Base-by-base conservation (phyloP, 2,329 filamentous ascomycete genomes). In the Verticillium zaregamsianum region DNA sequence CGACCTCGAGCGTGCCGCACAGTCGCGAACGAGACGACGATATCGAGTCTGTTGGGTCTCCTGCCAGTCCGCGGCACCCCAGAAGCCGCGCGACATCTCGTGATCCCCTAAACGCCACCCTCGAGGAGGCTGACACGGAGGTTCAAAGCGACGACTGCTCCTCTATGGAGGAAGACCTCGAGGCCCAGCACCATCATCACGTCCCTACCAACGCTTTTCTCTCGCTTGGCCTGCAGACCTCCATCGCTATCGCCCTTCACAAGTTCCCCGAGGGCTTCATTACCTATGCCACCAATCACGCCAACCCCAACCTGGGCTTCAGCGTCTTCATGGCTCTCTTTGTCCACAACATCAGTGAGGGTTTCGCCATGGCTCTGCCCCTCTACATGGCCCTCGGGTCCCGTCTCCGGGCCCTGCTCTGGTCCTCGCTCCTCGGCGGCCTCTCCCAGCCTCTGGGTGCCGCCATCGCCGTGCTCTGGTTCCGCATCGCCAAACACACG, bases 271-370 rank as follows among this genome's bases (percentile, higher is more conserved):
- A 90, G 70, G 87, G 87, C 25, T 90, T 90, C 73, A 89, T 99
- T 68, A 98, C 94, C 1, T 99, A 96, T 73, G 94, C 95, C 11
- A 97, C 95, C 11, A 99, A 98, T 75, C 95, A 99, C 72, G 94
- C 93, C 14, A 98, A 93, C 73, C 93, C 95, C 0, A 82, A 85
- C 0, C 86, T 99, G 0, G 95, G 95, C 23, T 87, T 97, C 75
- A 90, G 91, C 59, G 92, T 99, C 60, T 99, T 99, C 77, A 86
- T 98, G 74, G 94, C 95, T 0, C 84, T 99, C 8, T 97, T 97
- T 72, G 94, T 99, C 63, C 95, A 99, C 82, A 99, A 98, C 77
- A 96, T 99, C 70, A 93, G 92, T 32, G 95, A 99, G 78, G 95
- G 95, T 2, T 98, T 98, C 72, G 92, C 93, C 64, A 90, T 99